Conservation (phyloP, 202 grass and related monocot species). For the Zoysia matrella region DNA sequence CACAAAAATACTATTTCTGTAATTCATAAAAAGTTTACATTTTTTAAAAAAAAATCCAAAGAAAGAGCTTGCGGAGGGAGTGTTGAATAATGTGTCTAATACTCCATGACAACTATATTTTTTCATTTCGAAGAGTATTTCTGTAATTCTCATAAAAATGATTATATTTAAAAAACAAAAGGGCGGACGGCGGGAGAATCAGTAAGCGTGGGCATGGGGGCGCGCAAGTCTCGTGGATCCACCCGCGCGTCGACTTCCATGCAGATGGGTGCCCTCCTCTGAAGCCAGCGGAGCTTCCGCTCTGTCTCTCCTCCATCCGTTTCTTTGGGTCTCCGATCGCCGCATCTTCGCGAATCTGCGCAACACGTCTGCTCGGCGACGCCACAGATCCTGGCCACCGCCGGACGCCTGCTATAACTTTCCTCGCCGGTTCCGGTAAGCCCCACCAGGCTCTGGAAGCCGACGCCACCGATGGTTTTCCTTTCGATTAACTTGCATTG, state of each 20-base stretch:
- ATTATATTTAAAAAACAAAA: too few species aligned
- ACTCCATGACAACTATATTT: too few species aligned
- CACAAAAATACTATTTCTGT: too few species aligned
- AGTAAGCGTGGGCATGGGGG: neutral
- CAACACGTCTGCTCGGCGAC: neutral
- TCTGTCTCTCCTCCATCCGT: neutral
- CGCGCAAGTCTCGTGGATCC: constrained; percentile 24
- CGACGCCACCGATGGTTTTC: neutral
- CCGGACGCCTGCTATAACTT: neutral
- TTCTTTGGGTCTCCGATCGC: neutral
- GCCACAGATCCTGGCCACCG: neutral
- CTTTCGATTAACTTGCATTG: neutral
- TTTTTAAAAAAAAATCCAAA: too few species aligned
- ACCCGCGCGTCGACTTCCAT: neutral
- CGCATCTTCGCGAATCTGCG: neutral
- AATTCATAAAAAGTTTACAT: too few species aligned
- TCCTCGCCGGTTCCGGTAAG: neutral
- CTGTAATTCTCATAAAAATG: too few species aligned
- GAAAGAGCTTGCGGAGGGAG: too few species aligned
- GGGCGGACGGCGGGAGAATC: neutral
- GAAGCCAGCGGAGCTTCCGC: neutral
- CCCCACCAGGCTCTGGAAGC: neutral
- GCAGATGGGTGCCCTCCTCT: neutral
- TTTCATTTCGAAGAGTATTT: too few species aligned
- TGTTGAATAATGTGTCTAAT: too few species aligned